Evolutionary conservation across 306 rosid genomes (phyloP).

Genomic region (Pyrus communis): DNA sequence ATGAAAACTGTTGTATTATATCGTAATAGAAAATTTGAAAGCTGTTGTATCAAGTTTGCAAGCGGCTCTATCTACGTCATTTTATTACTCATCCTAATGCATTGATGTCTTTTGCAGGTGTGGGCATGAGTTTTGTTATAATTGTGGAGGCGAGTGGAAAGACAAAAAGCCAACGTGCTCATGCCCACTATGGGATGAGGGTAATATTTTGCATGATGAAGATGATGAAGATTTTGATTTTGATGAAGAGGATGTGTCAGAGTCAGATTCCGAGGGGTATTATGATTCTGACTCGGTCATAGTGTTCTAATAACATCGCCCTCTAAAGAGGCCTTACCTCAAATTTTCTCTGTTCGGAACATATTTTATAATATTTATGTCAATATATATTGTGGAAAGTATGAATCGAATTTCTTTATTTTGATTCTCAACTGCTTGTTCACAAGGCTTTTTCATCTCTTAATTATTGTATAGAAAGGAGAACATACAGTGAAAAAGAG

Average conservation of each 20-base stretch:
- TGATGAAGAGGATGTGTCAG: slow-evolving; percentile 1
- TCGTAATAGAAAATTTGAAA: neutral
- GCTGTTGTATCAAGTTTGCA: neutral
- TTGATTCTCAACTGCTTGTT: neutral
- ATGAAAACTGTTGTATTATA: too few relatives aligned
- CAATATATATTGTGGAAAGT: neutral
- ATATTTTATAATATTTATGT: neutral
- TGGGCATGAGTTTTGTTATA: slow-evolving; percentile 66
- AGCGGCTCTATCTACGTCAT: neutral
- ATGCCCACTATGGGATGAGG: slow-evolving; percentile 75
- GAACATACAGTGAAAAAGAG: neutral
- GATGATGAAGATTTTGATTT: slow-evolving; percentile 6
- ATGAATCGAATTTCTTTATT: neutral
- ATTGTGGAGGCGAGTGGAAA: slow-evolving; percentile 79
- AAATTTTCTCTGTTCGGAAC: neutral
- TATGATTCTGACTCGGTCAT: slow-evolving; percentile 8
- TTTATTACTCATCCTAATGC: neutral
- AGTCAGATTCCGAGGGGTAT: neutral
- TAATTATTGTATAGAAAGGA: neutral
- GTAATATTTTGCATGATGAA: slow-evolving; percentile 35
- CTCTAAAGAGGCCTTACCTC: neutral
- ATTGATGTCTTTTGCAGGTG: slow-evolving; percentile 45
- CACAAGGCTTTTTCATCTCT: neutral
- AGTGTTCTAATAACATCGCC: neutral
- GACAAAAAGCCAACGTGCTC: slow-evolving; percentile 54